Evolutionary conservation across 768 basidiomycete genomes (phyloP), one percentile per base, ranked within the genome.

Genomic region (Albatrellus ellisii): DNA sequence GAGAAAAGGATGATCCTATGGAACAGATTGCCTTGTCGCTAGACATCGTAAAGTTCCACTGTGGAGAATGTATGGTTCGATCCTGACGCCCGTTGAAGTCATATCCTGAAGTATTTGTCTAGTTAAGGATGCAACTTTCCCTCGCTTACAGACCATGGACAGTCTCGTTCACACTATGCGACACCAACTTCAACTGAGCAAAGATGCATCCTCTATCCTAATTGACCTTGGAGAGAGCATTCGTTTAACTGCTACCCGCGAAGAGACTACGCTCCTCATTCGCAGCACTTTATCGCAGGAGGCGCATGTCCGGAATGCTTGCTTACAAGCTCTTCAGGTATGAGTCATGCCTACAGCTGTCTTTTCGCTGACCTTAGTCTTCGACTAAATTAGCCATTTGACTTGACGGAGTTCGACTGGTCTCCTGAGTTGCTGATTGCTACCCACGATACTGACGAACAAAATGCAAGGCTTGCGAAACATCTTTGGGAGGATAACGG

Each of bases 401-500:
- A 98, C 60, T 59, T 98, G 36, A 97, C 92, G 0, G 94, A 98
- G 36, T 57, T 89, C 27, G 91, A 95, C 46, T 99, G 91, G 83
- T 86, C 83, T 2, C 75, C 84, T 0, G 79, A 86, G 55, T 59
- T 99, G 1, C 87, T 88, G 78, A 69, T 97, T 28, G 84, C 84
- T 4, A 79, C 73, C 41, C 89, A 97, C 50, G 95, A 98, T 45
- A 78, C 76, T 40, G 81, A 84, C 47, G 88, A 90, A 52, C 88
- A 92, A 54, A 97, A 92, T 51, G 77, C 77, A 0, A 68, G 81
- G 38, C 63, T 97, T 29, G 91, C 92, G 12, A 63, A 64, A 18
- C 76, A 79, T 47, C 62, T 87, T 8, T 98, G 92, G 92, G 94
- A 95, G 42, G 95, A 97, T 48, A 98, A 98, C 48, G 92, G 88